Conservation (phyloP, 345 rosid species). For the Populus davidiana region DNA sequence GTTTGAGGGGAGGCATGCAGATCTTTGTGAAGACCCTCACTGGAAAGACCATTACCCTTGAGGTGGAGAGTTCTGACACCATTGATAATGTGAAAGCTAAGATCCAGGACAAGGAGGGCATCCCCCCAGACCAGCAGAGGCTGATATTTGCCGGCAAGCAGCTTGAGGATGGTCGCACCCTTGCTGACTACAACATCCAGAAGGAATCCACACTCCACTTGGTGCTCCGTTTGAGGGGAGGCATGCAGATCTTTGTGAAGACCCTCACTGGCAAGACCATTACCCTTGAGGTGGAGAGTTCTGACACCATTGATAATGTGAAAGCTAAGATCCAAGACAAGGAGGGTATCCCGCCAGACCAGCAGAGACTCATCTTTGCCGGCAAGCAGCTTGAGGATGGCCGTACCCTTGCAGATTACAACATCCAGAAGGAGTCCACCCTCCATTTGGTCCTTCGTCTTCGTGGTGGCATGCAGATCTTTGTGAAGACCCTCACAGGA, state of each 20-base stretch:
- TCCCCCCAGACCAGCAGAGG: slow-evolving; percentile 42
- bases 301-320: slow-evolving; percentile 35
- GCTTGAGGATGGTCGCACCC: slow-evolving; percentile 38
- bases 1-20: too few species aligned
- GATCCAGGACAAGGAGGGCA: slow-evolving; percentile 43
- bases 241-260: slow-evolving; percentile 43
- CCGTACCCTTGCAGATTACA: slow-evolving; percentile 36
- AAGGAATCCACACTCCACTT: slow-evolving; percentile 41
- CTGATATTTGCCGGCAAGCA: slow-evolving; percentile 41
- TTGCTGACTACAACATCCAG: slow-evolving; percentile 42
- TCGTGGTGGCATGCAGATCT: slow-evolving; percentile 49
- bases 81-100: slow-evolving; percentile 41
- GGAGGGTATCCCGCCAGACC: slow-evolving; percentile 43
- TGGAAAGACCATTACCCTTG: too few species aligned
- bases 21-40: too few species aligned
- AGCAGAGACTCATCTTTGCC: slow-evolving; percentile 40
- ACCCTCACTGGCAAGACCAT: slow-evolving; percentile 40
- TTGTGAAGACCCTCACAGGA: slow-evolving; percentile 42
- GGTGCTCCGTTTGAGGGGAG: slow-evolving; percentile 35
- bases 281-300: slow-evolving; percentile 39
- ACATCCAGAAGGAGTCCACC: slow-evolving; percentile 42
- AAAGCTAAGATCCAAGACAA: slow-evolving; percentile 42
- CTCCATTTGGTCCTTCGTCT: slow-evolving; percentile 37
- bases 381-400: slow-evolving; percentile 46
- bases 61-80: slow-evolving; percentile 36